Conservation (phyloP, 1,139 yeast genomes). For the Saccharomyces hybrid region DNA sequence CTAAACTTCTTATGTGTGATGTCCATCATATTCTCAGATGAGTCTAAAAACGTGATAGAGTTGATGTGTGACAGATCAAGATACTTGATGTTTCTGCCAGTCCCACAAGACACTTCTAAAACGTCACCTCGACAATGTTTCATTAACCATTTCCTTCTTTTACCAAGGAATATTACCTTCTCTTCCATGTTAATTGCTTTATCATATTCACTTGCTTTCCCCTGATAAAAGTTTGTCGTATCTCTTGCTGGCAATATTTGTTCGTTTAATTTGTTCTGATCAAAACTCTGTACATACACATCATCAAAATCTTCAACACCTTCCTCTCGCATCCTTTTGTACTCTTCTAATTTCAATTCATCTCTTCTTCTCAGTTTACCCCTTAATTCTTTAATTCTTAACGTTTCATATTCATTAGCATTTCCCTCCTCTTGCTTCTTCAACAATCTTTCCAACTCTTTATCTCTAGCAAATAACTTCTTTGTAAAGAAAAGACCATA, state of each 20-base stretch:
- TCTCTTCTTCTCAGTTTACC: constrained; percentile 49
- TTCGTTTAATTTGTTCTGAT: constrained; percentile 38
- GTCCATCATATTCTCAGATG: constrained; percentile 79
- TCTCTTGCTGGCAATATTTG: constrained; percentile 64
- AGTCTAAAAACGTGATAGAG: constrained; percentile 78
- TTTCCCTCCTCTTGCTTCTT: constrained; percentile 36
- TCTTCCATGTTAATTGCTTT: constrained; percentile 82
- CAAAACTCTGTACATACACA: constrained; percentile 43
- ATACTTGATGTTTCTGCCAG: constrained; percentile 85
- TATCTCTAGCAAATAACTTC: constrained; percentile 57
- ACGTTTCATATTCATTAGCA: constrained; percentile 50
- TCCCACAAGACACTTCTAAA: constrained; percentile 89
- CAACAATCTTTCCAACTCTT: constrained; percentile 43
- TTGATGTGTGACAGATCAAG: constrained; percentile 50
- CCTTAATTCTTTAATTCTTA: constrained; percentile 46
- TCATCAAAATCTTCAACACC: no score
- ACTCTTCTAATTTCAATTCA: no score
- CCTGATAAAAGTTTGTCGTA: constrained; percentile 75
- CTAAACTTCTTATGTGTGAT: constrained; percentile 67
- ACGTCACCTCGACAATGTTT: constrained; percentile 77
- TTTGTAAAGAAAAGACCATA: constrained; percentile 62
- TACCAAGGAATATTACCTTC: constrained; percentile 69
- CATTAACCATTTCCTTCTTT: constrained; percentile 78
- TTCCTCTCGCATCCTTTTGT: no score
- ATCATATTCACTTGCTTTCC: constrained; percentile 75